A percentile compares a stretch with the other conserved stretches of the same genome.
Conservation (phyloP, 257 asterid species). For the Euphrasia confusa region DNA sequence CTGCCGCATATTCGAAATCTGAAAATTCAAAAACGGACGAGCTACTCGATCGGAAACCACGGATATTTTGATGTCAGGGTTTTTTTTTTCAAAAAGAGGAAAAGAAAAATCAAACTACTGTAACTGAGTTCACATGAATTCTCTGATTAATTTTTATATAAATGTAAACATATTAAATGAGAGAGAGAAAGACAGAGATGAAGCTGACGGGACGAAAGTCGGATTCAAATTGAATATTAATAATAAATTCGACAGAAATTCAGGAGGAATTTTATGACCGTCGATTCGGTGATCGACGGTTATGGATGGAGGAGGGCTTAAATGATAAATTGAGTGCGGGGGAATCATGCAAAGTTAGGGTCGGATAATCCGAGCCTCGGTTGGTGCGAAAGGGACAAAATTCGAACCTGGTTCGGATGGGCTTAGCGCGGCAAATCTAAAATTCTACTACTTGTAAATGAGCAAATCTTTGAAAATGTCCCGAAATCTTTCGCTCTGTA, state of each 20-base stretch:
- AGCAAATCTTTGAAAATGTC: not conserved
- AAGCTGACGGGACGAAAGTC: constrained; percentile 7
- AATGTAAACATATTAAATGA: too few relatives aligned
- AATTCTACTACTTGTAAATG: not conserved
- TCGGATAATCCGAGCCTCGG: constrained; percentile 44
- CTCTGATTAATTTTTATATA: not conserved
- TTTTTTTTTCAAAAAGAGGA: not conserved
- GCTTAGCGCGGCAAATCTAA: constrained; percentile 66
- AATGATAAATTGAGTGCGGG: not conserved
- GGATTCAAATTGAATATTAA: not conserved
- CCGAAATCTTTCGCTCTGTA: too few relatives aligned
- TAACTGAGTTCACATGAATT: constrained; percentile 11
- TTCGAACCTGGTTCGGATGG: constrained; percentile 50
- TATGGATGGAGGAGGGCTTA: not conserved
- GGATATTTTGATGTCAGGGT: not conserved
- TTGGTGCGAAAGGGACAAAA: constrained; percentile 45
- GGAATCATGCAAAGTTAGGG: constrained; percentile 26
- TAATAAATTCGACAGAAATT: constrained; percentile 1
- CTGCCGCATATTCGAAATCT: constrained; percentile 2
- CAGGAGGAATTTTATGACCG: constrained; percentile 14
- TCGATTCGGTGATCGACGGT: constrained; percentile 27
- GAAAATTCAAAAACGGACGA: not conserved
- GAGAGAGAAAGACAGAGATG: not conserved
- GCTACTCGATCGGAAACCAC: not conserved
- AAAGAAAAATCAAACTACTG: not conserved